phyloP scores from a whole-genome alignment of 441 rosid species.

The Macaranga tanarius region DNA sequence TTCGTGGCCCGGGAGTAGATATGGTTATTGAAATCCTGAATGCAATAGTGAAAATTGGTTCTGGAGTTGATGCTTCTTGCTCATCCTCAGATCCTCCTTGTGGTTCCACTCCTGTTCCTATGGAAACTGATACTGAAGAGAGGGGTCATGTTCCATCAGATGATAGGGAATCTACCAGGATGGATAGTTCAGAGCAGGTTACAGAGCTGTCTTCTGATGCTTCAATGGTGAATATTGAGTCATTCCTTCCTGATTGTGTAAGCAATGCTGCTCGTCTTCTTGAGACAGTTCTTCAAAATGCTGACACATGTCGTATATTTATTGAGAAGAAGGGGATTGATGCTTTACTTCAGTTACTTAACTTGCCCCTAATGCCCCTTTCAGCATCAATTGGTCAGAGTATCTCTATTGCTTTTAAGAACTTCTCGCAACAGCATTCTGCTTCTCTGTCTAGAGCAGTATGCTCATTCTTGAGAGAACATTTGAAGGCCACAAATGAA shows the following conservation, averaged over 20 bases:
- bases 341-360: slow-evolving; percentile 70
- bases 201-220: slow-evolving; percentile 59
- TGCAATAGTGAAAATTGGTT: slow-evolving; percentile 59
- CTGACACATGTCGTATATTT: slow-evolving; percentile 89
- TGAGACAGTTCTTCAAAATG: slow-evolving; percentile 96
- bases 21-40: slow-evolving; percentile 86
- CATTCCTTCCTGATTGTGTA: slow-evolving; percentile 83
- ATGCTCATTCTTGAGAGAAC: slow-evolving; percentile 76
- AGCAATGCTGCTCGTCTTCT: slow-evolving; percentile 85
- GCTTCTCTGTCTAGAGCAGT: slow-evolving; percentile 77
- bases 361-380: slow-evolving; percentile 81
- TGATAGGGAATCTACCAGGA: slow-evolving; percentile 46
- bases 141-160: slow-evolving; percentile 37
- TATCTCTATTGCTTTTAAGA: slow-evolving; percentile 82
- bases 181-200: slow-evolving; percentile 50
- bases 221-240: slow-evolving; percentile 52
- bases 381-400: slow-evolving; percentile 81
- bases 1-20: slow-evolving; percentile 89
- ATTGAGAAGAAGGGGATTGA: slow-evolving; percentile 95
- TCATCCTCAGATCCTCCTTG: slow-evolving; percentile 40
- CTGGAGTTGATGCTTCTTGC: slow-evolving; percentile 58
- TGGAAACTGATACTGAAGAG: slow-evolving; percentile 89
- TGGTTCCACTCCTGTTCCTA: slow-evolving; percentile 66
- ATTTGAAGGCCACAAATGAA: slow-evolving; percentile 60
- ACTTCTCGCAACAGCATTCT: slow-evolving; percentile 90